phyloP scores from a whole-genome alignment of 441 rosid species.

The Corymbia calophylla region DNA sequence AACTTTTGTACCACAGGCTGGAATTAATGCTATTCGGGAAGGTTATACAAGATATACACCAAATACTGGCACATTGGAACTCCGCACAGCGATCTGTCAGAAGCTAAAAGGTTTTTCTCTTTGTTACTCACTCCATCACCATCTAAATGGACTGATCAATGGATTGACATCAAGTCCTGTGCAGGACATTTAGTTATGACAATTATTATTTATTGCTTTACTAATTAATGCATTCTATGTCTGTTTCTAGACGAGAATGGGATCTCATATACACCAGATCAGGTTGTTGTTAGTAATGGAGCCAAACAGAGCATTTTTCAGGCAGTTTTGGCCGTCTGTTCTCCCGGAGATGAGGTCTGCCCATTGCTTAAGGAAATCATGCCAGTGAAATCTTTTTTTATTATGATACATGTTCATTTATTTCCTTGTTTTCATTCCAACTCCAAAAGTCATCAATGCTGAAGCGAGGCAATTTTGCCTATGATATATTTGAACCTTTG shows the following conservation, averaged over 20 bases:
- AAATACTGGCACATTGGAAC: conserved; percentile 76
- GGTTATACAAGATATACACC: conserved; percentile 89
- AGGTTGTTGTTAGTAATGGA: conserved; percentile 90
- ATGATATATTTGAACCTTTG: background rate
- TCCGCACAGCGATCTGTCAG: conserved; percentile 73
- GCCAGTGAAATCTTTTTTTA: background rate
- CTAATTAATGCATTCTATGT: background rate
- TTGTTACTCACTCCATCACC: background rate
- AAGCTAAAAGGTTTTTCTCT: conserved; percentile 58
- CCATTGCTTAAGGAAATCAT: background rate
- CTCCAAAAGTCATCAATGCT: background rate
- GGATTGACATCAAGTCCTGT: background rate
- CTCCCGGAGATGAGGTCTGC: conserved; percentile 91
- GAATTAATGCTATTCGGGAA: conserved; percentile 81
- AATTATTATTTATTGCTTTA: background rate
- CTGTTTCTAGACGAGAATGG: conserved; percentile 79
- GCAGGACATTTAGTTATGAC: background rate
- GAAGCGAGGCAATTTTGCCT: background rate
- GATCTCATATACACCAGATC: conserved; percentile 65
- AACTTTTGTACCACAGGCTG: conserved; percentile 48
- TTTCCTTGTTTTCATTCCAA: background rate
- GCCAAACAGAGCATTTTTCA: conserved; percentile 85
- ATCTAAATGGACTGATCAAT: background rate
- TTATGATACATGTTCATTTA: background rate
- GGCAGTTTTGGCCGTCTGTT: conserved; percentile 85